Conservation (phyloP, 2,329 filamentous ascomycete genomes). For the Nigrospora sphaerica region DNA sequence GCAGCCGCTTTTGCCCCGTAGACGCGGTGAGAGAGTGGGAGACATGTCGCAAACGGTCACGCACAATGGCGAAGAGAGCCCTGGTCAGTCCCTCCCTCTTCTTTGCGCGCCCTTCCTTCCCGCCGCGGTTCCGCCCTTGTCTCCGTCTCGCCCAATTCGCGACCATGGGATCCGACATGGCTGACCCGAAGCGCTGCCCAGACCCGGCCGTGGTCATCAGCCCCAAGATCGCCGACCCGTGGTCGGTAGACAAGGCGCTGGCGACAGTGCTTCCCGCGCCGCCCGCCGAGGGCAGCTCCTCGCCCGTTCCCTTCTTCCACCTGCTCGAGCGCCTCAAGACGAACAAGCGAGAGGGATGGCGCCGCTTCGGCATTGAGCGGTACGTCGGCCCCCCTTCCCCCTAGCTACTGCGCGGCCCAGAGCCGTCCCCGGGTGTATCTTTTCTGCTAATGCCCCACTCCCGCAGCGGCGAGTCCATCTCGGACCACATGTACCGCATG, state of each 20-base stretch:
- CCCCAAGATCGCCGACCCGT: slow-evolving; percentile 36
- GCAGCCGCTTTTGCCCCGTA: too few relatives aligned
- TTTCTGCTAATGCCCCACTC: neutral
- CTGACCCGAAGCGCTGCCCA: neutral
- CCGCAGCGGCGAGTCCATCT: slow-evolving; percentile 74
- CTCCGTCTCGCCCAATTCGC: too few relatives aligned
- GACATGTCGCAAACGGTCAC: slow-evolving; percentile 2
- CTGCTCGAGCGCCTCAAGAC: slow-evolving; percentile 91
- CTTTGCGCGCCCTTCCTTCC: neutral
- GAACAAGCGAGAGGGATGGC: slow-evolving; percentile 93
- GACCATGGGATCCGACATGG: neutral
- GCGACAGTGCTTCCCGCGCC: slow-evolving; percentile 52
- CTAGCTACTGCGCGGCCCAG: neutral
- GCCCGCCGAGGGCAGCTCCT: slow-evolving; percentile 54
- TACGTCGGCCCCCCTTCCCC: slow-evolving; percentile 18
- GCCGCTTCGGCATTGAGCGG: slow-evolving; percentile 70
- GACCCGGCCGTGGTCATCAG: slow-evolving; percentile 27
- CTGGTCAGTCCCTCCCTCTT: neutral
- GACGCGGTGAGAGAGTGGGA: too few relatives aligned
- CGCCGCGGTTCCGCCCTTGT: neutral
- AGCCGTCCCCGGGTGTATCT: neutral
- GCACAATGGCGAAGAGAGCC: slow-evolving; percentile 1
- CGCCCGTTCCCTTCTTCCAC: slow-evolving; percentile 89
- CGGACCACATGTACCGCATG: slow-evolving; percentile 99
- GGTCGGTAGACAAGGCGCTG: slow-evolving; percentile 57